These are phyloP conservation scores for Cymbopogon citratus DNA, from an alignment of 176 grass and related monocot species.

Conservation along the genomic window DNA sequence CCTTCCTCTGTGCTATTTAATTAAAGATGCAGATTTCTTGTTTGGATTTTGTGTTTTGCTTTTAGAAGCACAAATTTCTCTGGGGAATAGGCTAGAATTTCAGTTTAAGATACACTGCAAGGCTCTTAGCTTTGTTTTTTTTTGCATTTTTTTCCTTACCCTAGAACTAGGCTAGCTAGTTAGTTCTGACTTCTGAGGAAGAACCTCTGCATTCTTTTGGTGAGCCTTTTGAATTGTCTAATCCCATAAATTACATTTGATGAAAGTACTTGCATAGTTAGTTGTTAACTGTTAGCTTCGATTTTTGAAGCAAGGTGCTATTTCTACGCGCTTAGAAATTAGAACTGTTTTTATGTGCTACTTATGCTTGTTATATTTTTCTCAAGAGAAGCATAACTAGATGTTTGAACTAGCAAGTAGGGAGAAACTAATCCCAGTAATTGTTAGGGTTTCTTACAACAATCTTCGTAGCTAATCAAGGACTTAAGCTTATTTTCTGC, in stretches of 20 bases:
- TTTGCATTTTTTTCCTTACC: background rate
- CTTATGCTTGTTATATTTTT: background rate
- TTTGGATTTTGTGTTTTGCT: background rate
- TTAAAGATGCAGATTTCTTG: background rate
- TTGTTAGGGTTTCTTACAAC: background rate
- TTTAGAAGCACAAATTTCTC: background rate
- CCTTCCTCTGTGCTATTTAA: background rate
- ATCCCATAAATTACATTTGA: background rate
- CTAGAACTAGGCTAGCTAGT: background rate
- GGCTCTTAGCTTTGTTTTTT: background rate
- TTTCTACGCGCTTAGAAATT: background rate
- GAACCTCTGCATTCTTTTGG: background rate
- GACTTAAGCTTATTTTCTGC: background rate
- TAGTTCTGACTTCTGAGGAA: background rate
- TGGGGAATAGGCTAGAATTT: background rate
- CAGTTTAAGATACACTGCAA: background rate
- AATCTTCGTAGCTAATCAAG: background rate
- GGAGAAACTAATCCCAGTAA: background rate
- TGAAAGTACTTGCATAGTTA: background rate
- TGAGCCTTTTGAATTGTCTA: background rate
- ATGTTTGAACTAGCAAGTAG: background rate
- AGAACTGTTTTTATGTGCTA: background rate
- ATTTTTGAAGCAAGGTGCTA: background rate
- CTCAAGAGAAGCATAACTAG: background rate
- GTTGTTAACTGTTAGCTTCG: background rate